Conservation (phyloP, 768 basidiomycete species). For the Kwoniella pini region DNA sequence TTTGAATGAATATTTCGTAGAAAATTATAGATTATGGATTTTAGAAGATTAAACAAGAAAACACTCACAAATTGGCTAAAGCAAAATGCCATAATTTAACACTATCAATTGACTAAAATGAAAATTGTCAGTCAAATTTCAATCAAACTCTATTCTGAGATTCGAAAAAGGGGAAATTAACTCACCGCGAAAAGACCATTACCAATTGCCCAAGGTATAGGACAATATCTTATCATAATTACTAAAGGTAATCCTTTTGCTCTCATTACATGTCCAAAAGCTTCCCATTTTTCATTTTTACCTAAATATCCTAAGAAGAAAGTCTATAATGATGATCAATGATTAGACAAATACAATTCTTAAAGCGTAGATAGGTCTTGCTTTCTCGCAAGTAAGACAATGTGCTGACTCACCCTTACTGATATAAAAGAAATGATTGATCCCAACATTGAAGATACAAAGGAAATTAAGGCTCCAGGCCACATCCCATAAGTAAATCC, state of each 20-base stretch:
- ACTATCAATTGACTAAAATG: slow-evolving; percentile 47
- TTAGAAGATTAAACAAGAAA: not conserved
- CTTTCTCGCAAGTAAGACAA: not conserved
- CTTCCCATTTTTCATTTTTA: slow-evolving; percentile 49
- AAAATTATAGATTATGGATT: not conserved
- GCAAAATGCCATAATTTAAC: slow-evolving; percentile 51
- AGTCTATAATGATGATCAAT: slow-evolving; percentile 25
- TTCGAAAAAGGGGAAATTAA: too few species aligned
- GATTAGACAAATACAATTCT: too few species aligned
- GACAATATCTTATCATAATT: slow-evolving; percentile 54
- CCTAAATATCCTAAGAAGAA: slow-evolving; percentile 50
- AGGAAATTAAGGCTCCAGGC: slow-evolving; percentile 48
- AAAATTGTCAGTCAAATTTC: too few species aligned
- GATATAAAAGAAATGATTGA: slow-evolving; percentile 48
- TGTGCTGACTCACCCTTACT: slow-evolving; percentile 42
- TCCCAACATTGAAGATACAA: slow-evolving; percentile 39
- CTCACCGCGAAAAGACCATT: slow-evolving; percentile 54
- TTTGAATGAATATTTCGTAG: too few species aligned
- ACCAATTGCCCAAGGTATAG: slow-evolving; percentile 52
- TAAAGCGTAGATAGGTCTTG: too few species aligned
- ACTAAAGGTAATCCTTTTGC: slow-evolving; percentile 51
- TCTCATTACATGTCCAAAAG: slow-evolving; percentile 51
- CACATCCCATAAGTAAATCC: slow-evolving; percentile 53
- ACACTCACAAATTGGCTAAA: slow-evolving; percentile 49
- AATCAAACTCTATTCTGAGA: too few species aligned